A percentile compares a stretch with the other conserved stretches of the same genome.
phyloP scores from a whole-genome alignment of 352 stramenopile genomes.

The Pythium pyrilobum region DNA sequence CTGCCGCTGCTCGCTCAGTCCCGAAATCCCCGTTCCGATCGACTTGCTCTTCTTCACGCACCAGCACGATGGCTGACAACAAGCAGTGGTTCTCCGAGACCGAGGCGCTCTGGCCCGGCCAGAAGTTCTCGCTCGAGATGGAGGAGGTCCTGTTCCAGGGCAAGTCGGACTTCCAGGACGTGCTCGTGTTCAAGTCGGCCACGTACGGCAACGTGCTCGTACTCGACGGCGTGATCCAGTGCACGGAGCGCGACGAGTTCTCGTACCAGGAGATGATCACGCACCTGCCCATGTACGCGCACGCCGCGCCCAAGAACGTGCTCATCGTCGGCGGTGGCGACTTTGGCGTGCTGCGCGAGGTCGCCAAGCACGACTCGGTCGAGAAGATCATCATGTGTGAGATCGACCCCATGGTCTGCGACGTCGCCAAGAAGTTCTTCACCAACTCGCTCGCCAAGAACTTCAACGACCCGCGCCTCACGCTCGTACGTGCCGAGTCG shows the following conservation, averaged over 20 bases:
- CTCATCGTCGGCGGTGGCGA: slow-evolving; percentile 98
- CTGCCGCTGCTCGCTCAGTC: slow-evolving; percentile 4
- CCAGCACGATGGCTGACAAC: slow-evolving; percentile 29
- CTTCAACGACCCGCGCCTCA: slow-evolving; percentile 96
- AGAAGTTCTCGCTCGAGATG: slow-evolving; percentile 92
- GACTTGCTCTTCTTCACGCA: neutral
- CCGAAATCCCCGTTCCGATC: slow-evolving; percentile 6
- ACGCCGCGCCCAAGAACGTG: slow-evolving; percentile 93
- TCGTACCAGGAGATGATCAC: slow-evolving; percentile 99
- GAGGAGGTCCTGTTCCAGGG: slow-evolving; percentile 93
- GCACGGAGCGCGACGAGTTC: slow-evolving; percentile 98
- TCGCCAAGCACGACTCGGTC: slow-evolving; percentile 91
- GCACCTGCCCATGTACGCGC: slow-evolving; percentile 96
- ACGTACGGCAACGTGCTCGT: slow-evolving; percentile 98
- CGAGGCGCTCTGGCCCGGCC: slow-evolving; percentile 93
- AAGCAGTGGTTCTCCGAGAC: slow-evolving; percentile 95
- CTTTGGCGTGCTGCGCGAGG: slow-evolving; percentile 96
- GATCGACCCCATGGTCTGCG: slow-evolving; percentile 97
- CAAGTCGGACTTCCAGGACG: slow-evolving; percentile 97
- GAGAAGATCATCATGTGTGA: slow-evolving; percentile 98
- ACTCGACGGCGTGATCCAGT: slow-evolving; percentile 98
- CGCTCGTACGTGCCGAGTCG: slow-evolving; percentile 42
- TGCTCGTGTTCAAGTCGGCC: slow-evolving; percentile 98
- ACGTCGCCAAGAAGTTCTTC: slow-evolving; percentile 94
- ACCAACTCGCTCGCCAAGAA: slow-evolving; percentile 85